These are phyloP conservation scores for Sugiyamaella castrensis DNA, from an alignment of 1,139 yeast species.

Conservation along the genomic window DNA sequence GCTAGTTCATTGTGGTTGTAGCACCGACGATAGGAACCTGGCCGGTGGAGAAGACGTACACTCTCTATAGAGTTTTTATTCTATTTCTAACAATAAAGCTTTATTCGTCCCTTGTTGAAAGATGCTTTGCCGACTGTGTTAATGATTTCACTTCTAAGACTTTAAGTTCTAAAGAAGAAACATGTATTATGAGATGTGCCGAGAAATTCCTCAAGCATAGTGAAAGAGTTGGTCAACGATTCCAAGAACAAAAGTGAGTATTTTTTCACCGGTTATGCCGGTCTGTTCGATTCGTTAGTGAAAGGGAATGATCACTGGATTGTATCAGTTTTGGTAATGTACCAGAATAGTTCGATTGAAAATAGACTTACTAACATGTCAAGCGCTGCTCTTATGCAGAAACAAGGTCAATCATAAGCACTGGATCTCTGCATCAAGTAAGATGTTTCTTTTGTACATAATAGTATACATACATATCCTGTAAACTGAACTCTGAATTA, in stretches of 20 bases:
- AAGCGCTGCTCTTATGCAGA: conserved; percentile 31
- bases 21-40: too few relatives aligned
- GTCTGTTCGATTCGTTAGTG: not conserved
- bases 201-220: conserved; percentile 97
- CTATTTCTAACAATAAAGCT: conserved; percentile 33
- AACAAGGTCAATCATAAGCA: conserved; percentile 21
- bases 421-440: too few relatives aligned
- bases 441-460: conserved; percentile 11
- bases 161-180: conserved; percentile 77
- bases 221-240: conserved; percentile 97
- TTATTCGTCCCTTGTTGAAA: conserved; percentile 90
- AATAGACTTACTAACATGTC: conserved; percentile 12
- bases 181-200: conserved; percentile 87
- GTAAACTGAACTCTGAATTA: too few relatives aligned
- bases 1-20: too few relatives aligned
- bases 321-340: not conserved
- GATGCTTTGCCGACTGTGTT: conserved; percentile 97
- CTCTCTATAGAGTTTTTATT: not conserved
- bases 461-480: not conserved
- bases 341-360: not conserved
- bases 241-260: conserved; percentile 83
- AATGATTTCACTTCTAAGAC: conserved; percentile 94
- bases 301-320: too few relatives aligned
- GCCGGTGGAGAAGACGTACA: too few relatives aligned
- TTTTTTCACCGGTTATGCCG: not conserved